Evolutionary conservation across 2,329 filamentous ascomycete species (phyloP).

Genomic region (Neonectria sp.): DNA sequence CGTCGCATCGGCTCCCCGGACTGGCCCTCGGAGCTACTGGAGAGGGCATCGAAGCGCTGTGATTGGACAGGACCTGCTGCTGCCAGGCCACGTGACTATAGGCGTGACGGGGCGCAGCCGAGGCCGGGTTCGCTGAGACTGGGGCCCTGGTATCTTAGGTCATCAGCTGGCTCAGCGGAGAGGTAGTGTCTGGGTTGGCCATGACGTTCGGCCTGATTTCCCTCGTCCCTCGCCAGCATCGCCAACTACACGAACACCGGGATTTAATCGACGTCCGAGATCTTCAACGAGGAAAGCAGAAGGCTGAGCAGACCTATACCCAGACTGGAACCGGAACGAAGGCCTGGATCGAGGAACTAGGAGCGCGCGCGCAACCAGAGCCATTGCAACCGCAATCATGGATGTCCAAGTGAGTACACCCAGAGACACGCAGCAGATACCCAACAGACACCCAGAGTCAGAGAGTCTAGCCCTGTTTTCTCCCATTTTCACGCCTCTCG

Average conservation of each 20-base stretch:
- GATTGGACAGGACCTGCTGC: constrained; percentile 33
- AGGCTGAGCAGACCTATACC: constrained; percentile 3
- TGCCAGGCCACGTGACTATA: constrained; percentile 28
- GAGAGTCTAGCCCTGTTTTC: constrained; percentile 22
- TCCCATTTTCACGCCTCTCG: constrained; percentile 8
- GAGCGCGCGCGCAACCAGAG: constrained; percentile 8
- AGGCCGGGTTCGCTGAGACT: constrained; percentile 6
- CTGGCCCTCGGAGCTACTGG: constrained; percentile 32
- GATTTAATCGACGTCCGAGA: neutral
- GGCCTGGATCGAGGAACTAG: constrained; percentile 10
- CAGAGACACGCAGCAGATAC: neutral
- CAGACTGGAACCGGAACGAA: constrained; percentile 24
- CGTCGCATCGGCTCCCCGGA: constrained; percentile 40
- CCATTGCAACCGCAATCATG: constrained; percentile 35
- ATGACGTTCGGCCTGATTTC: constrained; percentile 27
- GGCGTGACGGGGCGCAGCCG: constrained; percentile 12
- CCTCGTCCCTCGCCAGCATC: constrained; percentile 27
- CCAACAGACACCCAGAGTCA: neutral
- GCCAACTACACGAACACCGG: constrained; percentile 20
- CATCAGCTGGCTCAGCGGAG: constrained; percentile 10
- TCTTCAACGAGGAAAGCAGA: neutral
- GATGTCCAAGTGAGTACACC: constrained; percentile 45
- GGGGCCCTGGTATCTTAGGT: constrained; percentile 26
- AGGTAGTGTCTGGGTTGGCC: constrained; percentile 15
- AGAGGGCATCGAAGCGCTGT: constrained; percentile 33